These are phyloP conservation scores for Fraxinus baroniana DNA, from an alignment of 305 asterid genomes.

Conservation along the genomic window DNA sequence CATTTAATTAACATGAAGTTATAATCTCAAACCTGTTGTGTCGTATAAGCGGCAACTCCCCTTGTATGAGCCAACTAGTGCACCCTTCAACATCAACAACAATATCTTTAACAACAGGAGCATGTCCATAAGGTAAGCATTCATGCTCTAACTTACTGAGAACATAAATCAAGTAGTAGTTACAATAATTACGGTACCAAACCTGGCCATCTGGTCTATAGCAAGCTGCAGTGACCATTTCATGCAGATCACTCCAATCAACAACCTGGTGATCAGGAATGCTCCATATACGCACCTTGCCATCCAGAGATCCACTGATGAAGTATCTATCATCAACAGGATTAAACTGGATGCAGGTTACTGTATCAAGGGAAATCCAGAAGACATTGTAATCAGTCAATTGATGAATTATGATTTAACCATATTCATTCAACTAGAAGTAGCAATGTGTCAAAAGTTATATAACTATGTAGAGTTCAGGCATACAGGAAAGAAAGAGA, in stretches of 20 bases:
- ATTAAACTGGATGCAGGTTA: slow-evolving; percentile 98
- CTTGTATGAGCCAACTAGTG: slow-evolving; percentile 84
- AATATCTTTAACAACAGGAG: slow-evolving; percentile 17
- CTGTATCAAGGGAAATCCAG: slow-evolving; percentile 50
- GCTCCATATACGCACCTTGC: slow-evolving; percentile 99
- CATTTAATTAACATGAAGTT: slow-evolving; percentile 15
- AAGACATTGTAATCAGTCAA: slow-evolving; percentile 31
- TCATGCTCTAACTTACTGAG: slow-evolving; percentile 11
- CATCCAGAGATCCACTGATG: slow-evolving; percentile 98
- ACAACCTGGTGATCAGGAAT: slow-evolving; percentile 97
- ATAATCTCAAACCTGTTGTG: slow-evolving; percentile 61
- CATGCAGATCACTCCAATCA: slow-evolving; percentile 98
- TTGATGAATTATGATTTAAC: slow-evolving; percentile 24
- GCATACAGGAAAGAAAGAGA: background rate
- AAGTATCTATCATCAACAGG: slow-evolving; percentile 98
- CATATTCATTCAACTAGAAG: slow-evolving; percentile 12
- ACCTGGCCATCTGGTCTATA: slow-evolving; percentile 99
- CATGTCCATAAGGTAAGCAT: slow-evolving; percentile 6
- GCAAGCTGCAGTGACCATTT: slow-evolving; percentile 99
- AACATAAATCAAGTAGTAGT: slow-evolving; percentile 14
- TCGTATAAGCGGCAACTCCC: slow-evolving; percentile 85
- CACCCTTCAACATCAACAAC: slow-evolving; percentile 59
- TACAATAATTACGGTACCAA: slow-evolving; percentile 26
- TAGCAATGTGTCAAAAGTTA: slow-evolving; percentile 8
- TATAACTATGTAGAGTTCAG: background rate